Percentiles rank a stretch among this genome's conserved stretches.
phyloP scores from a whole-genome alignment of 2,329 filamentous ascomycete species.

The Colletotrichum chlorophyti region DNA sequence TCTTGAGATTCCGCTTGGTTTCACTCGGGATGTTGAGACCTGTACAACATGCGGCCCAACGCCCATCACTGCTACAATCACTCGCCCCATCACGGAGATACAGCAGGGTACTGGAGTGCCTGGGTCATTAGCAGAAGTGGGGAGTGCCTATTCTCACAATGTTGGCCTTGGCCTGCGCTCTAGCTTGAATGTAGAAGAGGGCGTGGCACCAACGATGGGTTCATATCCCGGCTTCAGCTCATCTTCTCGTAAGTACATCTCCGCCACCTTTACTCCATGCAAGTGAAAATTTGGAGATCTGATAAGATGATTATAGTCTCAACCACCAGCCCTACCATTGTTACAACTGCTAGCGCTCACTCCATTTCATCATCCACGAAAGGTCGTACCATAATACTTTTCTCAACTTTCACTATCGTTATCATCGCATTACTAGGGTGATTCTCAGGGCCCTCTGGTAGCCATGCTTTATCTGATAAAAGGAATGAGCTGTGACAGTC shows the following conservation, averaged over 20 bases:
- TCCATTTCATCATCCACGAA: neutral
- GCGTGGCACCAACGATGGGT: no score
- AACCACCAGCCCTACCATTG: neutral
- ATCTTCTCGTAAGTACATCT: neutral
- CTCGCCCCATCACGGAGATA: neutral
- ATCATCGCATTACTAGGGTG: no score
- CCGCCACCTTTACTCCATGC: neutral
- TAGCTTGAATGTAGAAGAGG: no score
- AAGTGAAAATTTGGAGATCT: neutral
- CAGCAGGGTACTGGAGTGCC: neutral
- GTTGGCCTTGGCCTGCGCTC: neutral
- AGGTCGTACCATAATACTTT: neutral
- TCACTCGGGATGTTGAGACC: neutral
- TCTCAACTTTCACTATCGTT: no score
- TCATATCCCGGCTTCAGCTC: neutral
- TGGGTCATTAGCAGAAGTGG: neutral
- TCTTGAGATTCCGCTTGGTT: neutral
- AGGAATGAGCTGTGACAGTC: no score
- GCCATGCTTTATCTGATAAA: no score
- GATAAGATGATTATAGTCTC: neutral
- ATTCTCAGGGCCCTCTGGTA: no score
- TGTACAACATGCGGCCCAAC: neutral
- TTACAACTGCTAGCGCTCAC: neutral
- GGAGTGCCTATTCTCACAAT: neutral
- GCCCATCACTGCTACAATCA: neutral